Evolutionary conservation across 2,329 filamentous ascomycete genomes (phyloP).

Genomic region (Fusarium albidum): DNA sequence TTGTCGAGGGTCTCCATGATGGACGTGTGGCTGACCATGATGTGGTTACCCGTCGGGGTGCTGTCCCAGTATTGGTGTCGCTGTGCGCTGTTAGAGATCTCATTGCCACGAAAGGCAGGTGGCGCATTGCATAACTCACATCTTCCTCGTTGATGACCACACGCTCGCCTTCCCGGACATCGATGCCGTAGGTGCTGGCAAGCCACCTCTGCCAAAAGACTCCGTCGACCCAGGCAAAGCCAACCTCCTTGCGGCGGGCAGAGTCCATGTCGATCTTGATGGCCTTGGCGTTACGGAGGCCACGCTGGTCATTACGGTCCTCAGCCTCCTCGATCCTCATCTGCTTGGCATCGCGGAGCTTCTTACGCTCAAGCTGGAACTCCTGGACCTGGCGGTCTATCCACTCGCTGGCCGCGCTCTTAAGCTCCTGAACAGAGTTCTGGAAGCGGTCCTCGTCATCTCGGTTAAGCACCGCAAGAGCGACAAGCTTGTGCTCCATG

Average conservation of each 20-base stretch:
- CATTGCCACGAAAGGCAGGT: too few relatives aligned
- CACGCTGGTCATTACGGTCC: slow-evolving; percentile 89
- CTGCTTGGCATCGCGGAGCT: slow-evolving; percentile 93
- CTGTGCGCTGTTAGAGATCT: slow-evolving; percentile 57
- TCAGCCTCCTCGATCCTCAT: slow-evolving; percentile 95
- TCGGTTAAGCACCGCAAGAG: slow-evolving; percentile 86
- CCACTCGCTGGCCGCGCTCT: slow-evolving; percentile 95
- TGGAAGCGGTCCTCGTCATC: slow-evolving; percentile 82
- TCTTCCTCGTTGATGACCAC: slow-evolving; percentile 98
- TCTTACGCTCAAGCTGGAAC: slow-evolving; percentile 92
- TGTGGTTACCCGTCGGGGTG: slow-evolving; percentile 87
- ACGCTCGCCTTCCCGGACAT: slow-evolving; percentile 85
- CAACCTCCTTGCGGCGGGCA: slow-evolving; percentile 85
- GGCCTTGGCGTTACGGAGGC: slow-evolving; percentile 84
- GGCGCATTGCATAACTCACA: slow-evolving; percentile 65
- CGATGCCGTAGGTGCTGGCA: slow-evolving; percentile 91
- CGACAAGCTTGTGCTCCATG: slow-evolving; percentile 95
- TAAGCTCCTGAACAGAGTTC: slow-evolving; percentile 85
- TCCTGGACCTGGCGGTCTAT: slow-evolving; percentile 94
- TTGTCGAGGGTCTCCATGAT: slow-evolving; percentile 88
- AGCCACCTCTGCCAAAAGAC: slow-evolving; percentile 99
- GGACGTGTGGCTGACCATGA: slow-evolving; percentile 86
- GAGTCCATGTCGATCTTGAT: slow-evolving; percentile 92
- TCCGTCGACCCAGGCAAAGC: slow-evolving; percentile 97
- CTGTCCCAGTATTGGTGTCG: slow-evolving; percentile 95